Evolutionary conservation across 2,329 filamentous ascomycete genomes (phyloP).

Genomic region (Metarhizium rileyi): DNA sequence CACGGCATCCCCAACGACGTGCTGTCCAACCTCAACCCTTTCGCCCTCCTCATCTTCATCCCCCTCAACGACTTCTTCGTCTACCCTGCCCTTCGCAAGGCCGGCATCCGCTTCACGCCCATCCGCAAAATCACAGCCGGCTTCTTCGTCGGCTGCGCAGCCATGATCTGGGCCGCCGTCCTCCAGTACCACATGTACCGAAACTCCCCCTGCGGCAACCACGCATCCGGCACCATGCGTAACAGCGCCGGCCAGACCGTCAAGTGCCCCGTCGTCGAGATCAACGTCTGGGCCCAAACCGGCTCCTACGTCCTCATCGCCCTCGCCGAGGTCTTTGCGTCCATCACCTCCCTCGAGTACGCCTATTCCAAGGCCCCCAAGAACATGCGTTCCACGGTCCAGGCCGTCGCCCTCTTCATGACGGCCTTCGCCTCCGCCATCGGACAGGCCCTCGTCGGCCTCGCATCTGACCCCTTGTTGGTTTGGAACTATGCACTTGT

Average conservation of each 20-base stretch:
- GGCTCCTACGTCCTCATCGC: conserved; percentile 42
- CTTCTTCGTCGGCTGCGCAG: conserved; percentile 55
- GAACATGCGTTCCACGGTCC: conserved; percentile 71
- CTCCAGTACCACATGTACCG: conserved; percentile 56
- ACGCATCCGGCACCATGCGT: conserved; percentile 31
- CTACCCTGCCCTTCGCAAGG: conserved; percentile 57
- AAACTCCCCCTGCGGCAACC: conserved; percentile 47
- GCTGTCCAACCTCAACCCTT: conserved; percentile 65
- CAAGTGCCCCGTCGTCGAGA: conserved; percentile 42
- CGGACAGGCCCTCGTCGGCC: conserved; percentile 55
- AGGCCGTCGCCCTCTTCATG: conserved; percentile 60
- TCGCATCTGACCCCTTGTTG: conserved; percentile 54
- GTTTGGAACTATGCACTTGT: conserved; percentile 65
- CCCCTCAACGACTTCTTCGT: conserved; percentile 59
- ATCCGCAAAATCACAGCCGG: conserved; percentile 67
- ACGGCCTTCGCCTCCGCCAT: conserved; percentile 59
- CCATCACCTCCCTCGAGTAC: conserved; percentile 59
- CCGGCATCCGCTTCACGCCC: conserved; percentile 58
- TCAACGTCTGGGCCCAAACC: conserved; percentile 55
- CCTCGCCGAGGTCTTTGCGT: conserved; percentile 43
- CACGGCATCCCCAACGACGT: conserved; percentile 70
- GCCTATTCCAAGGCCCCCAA: conserved; percentile 69
- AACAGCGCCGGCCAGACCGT: conserved; percentile 50
- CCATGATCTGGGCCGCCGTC: conserved; percentile 49
- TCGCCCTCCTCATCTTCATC: conserved; percentile 66